A percentile compares a stretch with the other conserved stretches of the same genome.
phyloP scores from a whole-genome alignment of 2,329 filamentous ascomycete species.

The Neopestalotiopsis rosae region DNA sequence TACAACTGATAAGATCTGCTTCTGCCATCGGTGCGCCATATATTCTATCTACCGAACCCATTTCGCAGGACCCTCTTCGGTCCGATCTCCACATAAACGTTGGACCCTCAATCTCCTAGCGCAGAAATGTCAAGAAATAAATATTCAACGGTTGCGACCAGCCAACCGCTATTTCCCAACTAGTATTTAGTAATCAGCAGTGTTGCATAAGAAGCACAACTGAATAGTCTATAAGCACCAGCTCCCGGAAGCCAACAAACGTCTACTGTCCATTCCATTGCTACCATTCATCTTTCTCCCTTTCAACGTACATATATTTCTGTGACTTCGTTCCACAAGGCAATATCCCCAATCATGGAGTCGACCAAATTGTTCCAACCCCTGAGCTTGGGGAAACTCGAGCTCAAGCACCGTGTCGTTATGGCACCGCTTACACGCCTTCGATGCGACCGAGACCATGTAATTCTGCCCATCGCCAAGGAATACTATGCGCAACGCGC shows the following conservation, averaged over 20 bases:
- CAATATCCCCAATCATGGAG: constrained; percentile 3
- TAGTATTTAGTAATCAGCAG: not conserved
- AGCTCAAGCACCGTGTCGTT: constrained; percentile 55
- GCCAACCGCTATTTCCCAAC: not conserved
- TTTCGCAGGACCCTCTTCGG: not conserved
- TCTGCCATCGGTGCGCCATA: not conserved
- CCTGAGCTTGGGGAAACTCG: constrained; percentile 48
- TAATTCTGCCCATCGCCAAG: constrained; percentile 38
- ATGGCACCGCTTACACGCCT: constrained; percentile 58
- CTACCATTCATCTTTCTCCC: not conserved
- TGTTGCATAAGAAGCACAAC: not conserved
- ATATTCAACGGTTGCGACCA: constrained; percentile 1
- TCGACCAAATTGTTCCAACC: constrained; percentile 45
- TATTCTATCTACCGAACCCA: not conserved
- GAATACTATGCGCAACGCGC: constrained; percentile 51
- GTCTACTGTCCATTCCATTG: not conserved
- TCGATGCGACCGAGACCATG: constrained; percentile 46
- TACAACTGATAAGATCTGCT: constrained; percentile 1
- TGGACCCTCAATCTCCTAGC: not conserved
- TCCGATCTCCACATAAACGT: constrained; percentile 1
- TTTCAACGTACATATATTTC: not conserved
- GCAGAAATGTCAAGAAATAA: not conserved
- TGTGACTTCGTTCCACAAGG: not conserved
- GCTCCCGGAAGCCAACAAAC: not conserved
- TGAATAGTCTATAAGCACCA: not conserved